Evolutionary conservation across 2,329 filamentous ascomycete species (phyloP).

Genomic region (Aspergillus brasiliensis): DNA sequence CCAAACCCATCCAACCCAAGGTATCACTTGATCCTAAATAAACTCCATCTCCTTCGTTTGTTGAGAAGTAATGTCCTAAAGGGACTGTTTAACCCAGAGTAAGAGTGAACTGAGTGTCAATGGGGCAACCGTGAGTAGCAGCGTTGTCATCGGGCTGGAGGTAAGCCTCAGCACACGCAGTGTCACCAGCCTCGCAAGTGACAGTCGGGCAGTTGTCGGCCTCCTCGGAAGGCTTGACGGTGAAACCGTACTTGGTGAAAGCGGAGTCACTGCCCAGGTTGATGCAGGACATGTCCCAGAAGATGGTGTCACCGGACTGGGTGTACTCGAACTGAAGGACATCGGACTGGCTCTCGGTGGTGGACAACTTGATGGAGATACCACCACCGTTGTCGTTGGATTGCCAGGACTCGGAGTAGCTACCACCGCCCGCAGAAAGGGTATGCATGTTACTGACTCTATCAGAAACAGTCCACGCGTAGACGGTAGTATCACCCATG

Average conservation of each 20-base stretch:
- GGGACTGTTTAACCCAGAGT: slow-evolving; percentile 28
- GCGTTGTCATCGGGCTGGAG: slow-evolving; percentile 43
- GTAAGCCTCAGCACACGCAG: slow-evolving; percentile 41
- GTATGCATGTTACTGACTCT: slow-evolving; percentile 38
- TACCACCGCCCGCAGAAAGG: slow-evolving; percentile 36
- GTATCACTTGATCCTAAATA: neutral
- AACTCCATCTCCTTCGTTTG: neutral
- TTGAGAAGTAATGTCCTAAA: too few relatives aligned
- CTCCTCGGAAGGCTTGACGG: slow-evolving; percentile 32
- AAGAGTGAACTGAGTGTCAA: slow-evolving; percentile 36
- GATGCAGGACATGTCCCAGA: slow-evolving; percentile 42
- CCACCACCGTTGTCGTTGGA: slow-evolving; percentile 43
- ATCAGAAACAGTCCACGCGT: slow-evolving; percentile 45
- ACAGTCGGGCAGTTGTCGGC: slow-evolving; percentile 35
- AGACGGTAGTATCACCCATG: slow-evolving; percentile 37
- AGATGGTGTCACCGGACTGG: slow-evolving; percentile 31
- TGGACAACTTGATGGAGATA: slow-evolving; percentile 46
- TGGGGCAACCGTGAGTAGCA: slow-evolving; percentile 45
- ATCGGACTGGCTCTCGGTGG: slow-evolving; percentile 31
- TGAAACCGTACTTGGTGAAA: slow-evolving; percentile 39
- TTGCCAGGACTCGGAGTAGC: slow-evolving; percentile 38
- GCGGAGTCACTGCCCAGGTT: slow-evolving; percentile 31
- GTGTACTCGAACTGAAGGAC: slow-evolving; percentile 49
- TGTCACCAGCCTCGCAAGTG: slow-evolving; percentile 39
- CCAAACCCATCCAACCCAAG: neutral